Conservation (phyloP, 2,329 filamentous ascomycete genomes). For the Colletotrichum filicis region DNA sequence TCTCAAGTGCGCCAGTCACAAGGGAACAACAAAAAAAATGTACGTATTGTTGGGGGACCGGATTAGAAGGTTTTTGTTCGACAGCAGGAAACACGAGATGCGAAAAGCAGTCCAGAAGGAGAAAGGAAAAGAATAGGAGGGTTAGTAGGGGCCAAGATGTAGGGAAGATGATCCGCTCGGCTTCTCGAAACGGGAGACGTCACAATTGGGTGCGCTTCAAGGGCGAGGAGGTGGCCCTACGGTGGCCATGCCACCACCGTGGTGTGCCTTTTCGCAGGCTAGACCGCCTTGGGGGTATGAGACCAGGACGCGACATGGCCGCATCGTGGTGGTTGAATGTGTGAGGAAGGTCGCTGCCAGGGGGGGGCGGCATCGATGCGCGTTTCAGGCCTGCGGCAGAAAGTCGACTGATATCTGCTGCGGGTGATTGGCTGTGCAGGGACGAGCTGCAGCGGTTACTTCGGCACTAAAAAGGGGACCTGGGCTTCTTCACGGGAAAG, state of each 20-base stretch:
- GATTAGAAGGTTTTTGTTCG: conserved; percentile 24
- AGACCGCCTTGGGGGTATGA: conserved; percentile 29
- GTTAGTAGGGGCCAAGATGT: conserved; percentile 20
- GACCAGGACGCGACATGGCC: conserved; percentile 27
- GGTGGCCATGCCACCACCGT: conserved; percentile 25
- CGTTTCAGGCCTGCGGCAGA: conserved; percentile 40
- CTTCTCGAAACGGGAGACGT: conserved; percentile 43
- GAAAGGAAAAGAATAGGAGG: conserved; percentile 13
- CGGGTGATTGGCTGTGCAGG: conserved; percentile 23
- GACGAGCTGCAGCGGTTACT: conserved; percentile 31
- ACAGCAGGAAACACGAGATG: conserved; percentile 26
- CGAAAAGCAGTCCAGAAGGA: conserved; percentile 26
- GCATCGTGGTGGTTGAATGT: conserved; percentile 20
- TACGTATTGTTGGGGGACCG: conserved; percentile 22
- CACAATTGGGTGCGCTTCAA: conserved; percentile 36
- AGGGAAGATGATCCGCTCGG: conserved; percentile 26
- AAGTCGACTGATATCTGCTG: conserved; percentile 34
- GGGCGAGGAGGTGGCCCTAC: conserved; percentile 35
- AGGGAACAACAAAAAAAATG: conserved; percentile 36
- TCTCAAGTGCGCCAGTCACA: conserved; percentile 38
- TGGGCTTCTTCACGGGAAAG: not conserved
- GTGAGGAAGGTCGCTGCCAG: conserved; percentile 1
- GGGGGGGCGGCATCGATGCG: conserved; percentile 27
- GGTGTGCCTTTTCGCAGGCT: conserved; percentile 28
- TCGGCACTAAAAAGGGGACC: conserved; percentile 28